Percentiles rank a stretch among this genome's conserved stretches.
Conservation (phyloP, 2,329 filamentous ascomycete species). For the Gaeumannomyces sp. region DNA sequence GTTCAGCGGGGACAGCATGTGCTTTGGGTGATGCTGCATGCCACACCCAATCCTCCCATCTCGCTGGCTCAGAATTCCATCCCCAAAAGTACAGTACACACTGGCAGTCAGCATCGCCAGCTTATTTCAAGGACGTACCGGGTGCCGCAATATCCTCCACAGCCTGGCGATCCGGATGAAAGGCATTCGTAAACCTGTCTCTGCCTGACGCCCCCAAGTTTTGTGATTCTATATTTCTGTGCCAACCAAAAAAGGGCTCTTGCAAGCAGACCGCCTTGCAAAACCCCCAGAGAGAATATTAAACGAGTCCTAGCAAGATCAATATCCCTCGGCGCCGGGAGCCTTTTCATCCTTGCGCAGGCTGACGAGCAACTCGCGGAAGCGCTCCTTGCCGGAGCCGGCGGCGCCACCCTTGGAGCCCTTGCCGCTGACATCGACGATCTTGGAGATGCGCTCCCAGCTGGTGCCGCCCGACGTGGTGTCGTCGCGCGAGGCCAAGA, state of each 20-base stretch:
- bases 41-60: not conserved
- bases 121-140: not conserved
- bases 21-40: not conserved
- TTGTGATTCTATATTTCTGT: not conserved
- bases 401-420: slow-evolving; percentile 77
- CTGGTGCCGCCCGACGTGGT: slow-evolving; percentile 91
- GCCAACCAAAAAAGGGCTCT: not conserved
- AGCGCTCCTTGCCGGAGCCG: slow-evolving; percentile 91
- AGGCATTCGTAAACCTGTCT: not conserved
- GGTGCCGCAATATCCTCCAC: not conserved
- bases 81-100: not conserved
- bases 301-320: slow-evolving; percentile 15
- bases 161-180: not conserved
- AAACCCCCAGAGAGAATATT: not conserved
- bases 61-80: not conserved
- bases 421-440: slow-evolving; percentile 97
- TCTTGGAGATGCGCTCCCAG: slow-evolving; percentile 96
- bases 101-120: not conserved
- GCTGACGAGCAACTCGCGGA: slow-evolving; percentile 82
- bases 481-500: slow-evolving; percentile 81
- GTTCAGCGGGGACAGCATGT: not conserved
- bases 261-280: not conserved
- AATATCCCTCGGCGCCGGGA: slow-evolving; percentile 60
- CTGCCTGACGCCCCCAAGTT: slow-evolving; percentile 1
- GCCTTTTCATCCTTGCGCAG: slow-evolving; percentile 91